Base-by-base conservation (phyloP, 306 rosid genomes). In the Carpinus viminea region DNA sequence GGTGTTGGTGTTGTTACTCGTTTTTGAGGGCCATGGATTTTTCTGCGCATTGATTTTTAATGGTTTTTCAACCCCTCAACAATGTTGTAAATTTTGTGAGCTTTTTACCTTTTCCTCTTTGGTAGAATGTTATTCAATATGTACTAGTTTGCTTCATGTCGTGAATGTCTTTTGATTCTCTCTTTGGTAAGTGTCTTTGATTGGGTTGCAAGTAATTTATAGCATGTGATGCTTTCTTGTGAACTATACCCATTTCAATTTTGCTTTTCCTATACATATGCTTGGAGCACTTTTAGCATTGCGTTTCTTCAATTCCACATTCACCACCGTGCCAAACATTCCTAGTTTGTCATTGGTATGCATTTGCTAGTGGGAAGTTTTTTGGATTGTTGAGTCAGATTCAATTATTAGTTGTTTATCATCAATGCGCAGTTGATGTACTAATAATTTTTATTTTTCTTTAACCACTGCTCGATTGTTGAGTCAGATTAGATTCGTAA, bases 141-240 rank as follows among this genome's bases (percentile, higher is more conserved):
- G 55, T 80, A 77, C 65, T 59, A 77, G 92, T 88, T 90, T 88
- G 89, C 90, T 88, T 92, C 72, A 43, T 82, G 85, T 78, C 52
- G 74, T 80, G 79, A 75, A 82, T 83, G 85, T 80, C 82, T 79
- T 72, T 74, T 78, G 77, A 83, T 93, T 89, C 90, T 81, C 43
- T 74, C 55, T 62, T 59, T 78, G 72, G 17, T 64, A 65, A 65
- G 74, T 84, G 82, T 76, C 70, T 80, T 68, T 81, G 76, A 76
- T 78, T 76, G 75, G 71, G 28, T 59, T 72, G 75, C 79, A 80
- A 77, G 89, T 75, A 72, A 76, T 73, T 77, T 75, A 34, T 71
- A 68, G 83, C 88, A 89, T 84, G 87, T 84, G 97, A 90, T 92
- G 89, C 94, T 87, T 92, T 80, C 93, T 89, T 94, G 92, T 76